A percentile compares a stretch with the other conserved stretches of the same genome.
Evolutionary conservation across 1,284 basidiomycete genomes (phyloP).

Genomic region (Porodaedalea pini): DNA sequence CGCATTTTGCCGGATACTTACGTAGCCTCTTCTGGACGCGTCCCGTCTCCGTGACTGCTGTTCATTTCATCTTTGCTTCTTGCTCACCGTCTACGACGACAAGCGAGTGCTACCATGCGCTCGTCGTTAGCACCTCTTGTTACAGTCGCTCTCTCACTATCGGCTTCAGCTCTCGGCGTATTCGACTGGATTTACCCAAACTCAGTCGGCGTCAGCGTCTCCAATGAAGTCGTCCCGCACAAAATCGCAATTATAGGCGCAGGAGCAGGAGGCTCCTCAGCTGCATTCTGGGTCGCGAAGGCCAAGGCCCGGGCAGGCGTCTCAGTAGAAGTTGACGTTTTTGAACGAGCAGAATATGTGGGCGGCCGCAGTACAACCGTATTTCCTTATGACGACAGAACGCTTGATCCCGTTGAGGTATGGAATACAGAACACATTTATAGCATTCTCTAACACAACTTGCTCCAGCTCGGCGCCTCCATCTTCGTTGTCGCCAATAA

Average conservation of each 20-base stretch:
- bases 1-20: neutral
- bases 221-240: constrained; percentile 16
- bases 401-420: constrained; percentile 59
- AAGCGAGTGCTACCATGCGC: constrained; percentile 4
- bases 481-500: constrained; percentile 84
- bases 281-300: constrained; percentile 83
- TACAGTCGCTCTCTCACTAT: constrained; percentile 5
- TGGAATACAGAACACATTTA: neutral
- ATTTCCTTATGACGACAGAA: constrained; percentile 69
- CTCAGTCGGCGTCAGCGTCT: constrained; percentile 11
- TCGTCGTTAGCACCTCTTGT: constrained; percentile 8
- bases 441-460: neutral
- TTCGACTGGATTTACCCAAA: constrained; percentile 17
- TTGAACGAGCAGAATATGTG: constrained; percentile 70
- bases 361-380: constrained; percentile 84
- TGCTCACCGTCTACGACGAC: neutral
- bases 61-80: neutral
- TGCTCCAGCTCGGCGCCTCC: constrained; percentile 65
- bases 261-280: constrained; percentile 80
- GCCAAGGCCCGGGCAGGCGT: constrained; percentile 66
- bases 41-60: neutral
- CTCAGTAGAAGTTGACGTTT: constrained; percentile 77
- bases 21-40: constrained; percentile 1
- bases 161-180: constrained; percentile 7
- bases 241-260: constrained; percentile 83